phyloP scores from a whole-genome alignment of 495 filamentous ascomycete species.

The Penicillium macrosclerotiorum region DNA sequence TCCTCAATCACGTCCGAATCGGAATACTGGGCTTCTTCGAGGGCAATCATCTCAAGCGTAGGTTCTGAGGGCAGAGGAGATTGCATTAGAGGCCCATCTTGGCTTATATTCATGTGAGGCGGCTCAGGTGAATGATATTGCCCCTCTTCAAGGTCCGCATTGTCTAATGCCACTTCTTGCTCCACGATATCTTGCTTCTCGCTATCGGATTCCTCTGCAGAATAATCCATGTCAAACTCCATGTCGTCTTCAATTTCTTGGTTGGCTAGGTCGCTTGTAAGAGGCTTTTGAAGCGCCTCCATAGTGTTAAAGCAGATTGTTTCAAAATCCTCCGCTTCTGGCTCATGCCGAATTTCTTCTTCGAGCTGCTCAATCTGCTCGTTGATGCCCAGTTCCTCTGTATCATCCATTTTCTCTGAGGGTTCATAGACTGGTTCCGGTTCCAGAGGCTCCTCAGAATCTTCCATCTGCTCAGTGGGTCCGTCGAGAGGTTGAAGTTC shows the following conservation, averaged over 20 bases:
- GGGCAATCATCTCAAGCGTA: slow-evolving; percentile 4
- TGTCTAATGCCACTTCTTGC: neutral
- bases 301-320: slow-evolving; percentile 26
- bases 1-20: too few species aligned
- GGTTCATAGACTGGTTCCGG: neutral
- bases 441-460: neutral
- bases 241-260: neutral
- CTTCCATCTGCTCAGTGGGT: neutral
- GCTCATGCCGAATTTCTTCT: slow-evolving; percentile 15
- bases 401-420: neutral
- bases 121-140: neutral
- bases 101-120: neutral
- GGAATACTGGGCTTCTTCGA: slow-evolving; percentile 2
- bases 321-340: slow-evolving; percentile 21
- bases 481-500: slow-evolving; percentile 7
- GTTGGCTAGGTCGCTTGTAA: slow-evolving; percentile 3
- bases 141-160: neutral
- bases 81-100: neutral
- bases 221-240: slow-evolving; percentile 1
- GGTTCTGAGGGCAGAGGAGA: neutral
- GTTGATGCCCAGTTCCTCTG: slow-evolving; percentile 6
- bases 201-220: slow-evolving; percentile 5
- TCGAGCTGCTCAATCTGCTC: slow-evolving; percentile 6
- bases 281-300: slow-evolving; percentile 17
- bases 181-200: slow-evolving; percentile 1